Conservation (phyloP, 495 filamentous ascomycete genomes). For the Bombardia bombarda region DNA sequence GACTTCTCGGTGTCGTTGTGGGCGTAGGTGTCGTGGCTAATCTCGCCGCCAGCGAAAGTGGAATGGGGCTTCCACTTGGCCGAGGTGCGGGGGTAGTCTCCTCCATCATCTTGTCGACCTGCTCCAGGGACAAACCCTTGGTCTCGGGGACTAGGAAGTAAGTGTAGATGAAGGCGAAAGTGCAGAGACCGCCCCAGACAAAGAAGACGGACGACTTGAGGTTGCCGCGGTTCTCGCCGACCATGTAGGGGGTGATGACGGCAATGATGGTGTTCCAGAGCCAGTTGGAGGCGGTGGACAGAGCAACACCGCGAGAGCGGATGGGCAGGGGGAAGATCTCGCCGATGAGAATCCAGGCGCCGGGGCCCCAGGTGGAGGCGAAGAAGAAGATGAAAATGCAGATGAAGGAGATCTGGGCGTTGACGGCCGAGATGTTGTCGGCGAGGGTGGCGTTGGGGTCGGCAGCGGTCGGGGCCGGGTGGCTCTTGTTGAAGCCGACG, state of each 20-base stretch:
- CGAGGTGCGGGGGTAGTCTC: slow-evolving; percentile 64
- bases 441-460: slow-evolving; percentile 26
- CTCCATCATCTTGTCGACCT: slow-evolving; percentile 86
- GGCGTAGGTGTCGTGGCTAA: slow-evolving; percentile 7
- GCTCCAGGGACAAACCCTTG: slow-evolving; percentile 80
- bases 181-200: slow-evolving; percentile 67
- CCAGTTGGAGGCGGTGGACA: slow-evolving; percentile 83
- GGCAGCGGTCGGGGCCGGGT: background rate
- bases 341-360: slow-evolving; percentile 75
- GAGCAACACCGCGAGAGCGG: slow-evolving; percentile 69
- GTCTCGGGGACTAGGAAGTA: slow-evolving; percentile 81
- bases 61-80: slow-evolving; percentile 60
- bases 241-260: slow-evolving; percentile 76
- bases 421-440: slow-evolving; percentile 50
- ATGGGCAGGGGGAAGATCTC: slow-evolving; percentile 83
- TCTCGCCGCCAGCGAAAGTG: slow-evolving; percentile 51
- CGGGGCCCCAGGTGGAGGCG: slow-evolving; percentile 70
- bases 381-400: slow-evolving; percentile 83
- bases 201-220: slow-evolving; percentile 71
- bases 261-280: slow-evolving; percentile 73
- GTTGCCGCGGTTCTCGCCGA: slow-evolving; percentile 53
- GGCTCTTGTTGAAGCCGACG: background rate
- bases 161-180: slow-evolving; percentile 56
- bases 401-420: slow-evolving; percentile 62
- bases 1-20: slow-evolving; percentile 1